Evolutionary conservation across 257 asterid genomes (phyloP).

Genomic region (Capsicum baccatum): DNA sequence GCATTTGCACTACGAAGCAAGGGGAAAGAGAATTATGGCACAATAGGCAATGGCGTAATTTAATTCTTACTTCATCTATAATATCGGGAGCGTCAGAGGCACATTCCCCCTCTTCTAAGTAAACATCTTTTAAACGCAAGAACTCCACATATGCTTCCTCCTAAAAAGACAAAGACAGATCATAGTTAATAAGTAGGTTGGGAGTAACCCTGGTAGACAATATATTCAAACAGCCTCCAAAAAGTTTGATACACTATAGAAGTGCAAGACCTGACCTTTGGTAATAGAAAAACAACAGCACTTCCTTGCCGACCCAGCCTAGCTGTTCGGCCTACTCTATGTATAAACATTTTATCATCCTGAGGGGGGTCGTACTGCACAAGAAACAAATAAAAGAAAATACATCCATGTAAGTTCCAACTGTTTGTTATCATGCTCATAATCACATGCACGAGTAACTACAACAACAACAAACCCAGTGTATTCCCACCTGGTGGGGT

Average conservation of each 20-base stretch:
- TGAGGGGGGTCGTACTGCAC: constrained; percentile 95
- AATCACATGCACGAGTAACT: neutral
- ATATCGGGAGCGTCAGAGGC: constrained; percentile 66
- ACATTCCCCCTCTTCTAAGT: constrained; percentile 69
- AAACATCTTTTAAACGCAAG: constrained; percentile 70
- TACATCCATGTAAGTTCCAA: constrained; percentile 29
- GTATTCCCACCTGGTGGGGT: no score
- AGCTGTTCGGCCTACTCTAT: constrained; percentile 98
- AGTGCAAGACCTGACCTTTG: constrained; percentile 57
- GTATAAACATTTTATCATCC: constrained; percentile 89
- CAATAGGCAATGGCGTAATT: neutral
- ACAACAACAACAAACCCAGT: no score
- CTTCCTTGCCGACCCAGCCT: constrained; percentile 92
- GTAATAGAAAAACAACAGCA: constrained; percentile 80
- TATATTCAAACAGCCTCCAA: constrained; percentile 13
- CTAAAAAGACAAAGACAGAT: constrained; percentile 44
- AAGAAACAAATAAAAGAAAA: constrained; percentile 34
- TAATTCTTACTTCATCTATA: constrained; percentile 63
- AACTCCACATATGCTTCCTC: constrained; percentile 91
- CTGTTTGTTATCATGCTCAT: constrained; percentile 28
- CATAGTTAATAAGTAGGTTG: constrained; percentile 20
- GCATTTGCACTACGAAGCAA: neutral
- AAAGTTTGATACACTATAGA: constrained; percentile 17
- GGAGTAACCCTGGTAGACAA: neutral
- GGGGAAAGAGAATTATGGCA: neutral